Base-by-base conservation (phyloP, 1,284 basidiomycete genomes). In the Rhodotorula glutinis region DNA sequence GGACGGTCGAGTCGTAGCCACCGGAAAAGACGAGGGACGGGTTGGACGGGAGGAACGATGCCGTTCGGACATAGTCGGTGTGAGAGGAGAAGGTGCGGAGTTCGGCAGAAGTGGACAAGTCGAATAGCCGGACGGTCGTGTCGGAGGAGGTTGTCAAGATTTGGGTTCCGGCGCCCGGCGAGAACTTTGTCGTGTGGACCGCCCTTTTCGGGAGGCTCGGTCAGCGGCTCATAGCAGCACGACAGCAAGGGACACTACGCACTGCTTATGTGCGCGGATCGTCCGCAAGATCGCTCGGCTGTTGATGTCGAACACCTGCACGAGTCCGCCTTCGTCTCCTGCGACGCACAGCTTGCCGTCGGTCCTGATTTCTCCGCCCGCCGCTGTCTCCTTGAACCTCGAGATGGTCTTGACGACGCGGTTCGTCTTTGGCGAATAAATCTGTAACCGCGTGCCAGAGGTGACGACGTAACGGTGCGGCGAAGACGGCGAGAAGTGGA, bases 271-370 rank as follows among this genome's bases (percentile, higher is more conserved):
- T 2, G 89, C 88, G 73, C 92, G 88, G 69, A 99, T 84, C 0
- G 92, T 91, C 61, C 96, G 86, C 69, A 99, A 83, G 72, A 99
- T 93, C 17, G 95, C 95, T 57, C 96, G 85, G 30, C 91, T 95
- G 75, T 88, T 91, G 64, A 98, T 87, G 79, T 99, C 96, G 76
- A 99, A 99, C 29, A 98, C 83, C 82, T 98, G 96, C 30, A 99
- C 86, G 19, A 94, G 79, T 14, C 95, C 96, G 68, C 88, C 89
- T 78, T 98, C 95, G 76, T 97, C 92, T 63, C 92, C 95, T 0
- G 94, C 95, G 0, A 97, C 89, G 38, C 98, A 86, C 47, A 99
- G 84, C 78, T 95, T 96, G 33, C 95, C 96, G 79, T 99, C 96
- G 60, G 84, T 85, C 62, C 96, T 85, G 67, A 97, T 92, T 75